Percentiles rank a stretch among this genome's conserved stretches.
These are phyloP conservation scores for Ophiostoma piceae DNA, from an alignment of 2,329 filamentous ascomycete genomes.

Conservation along the genomic window DNA sequence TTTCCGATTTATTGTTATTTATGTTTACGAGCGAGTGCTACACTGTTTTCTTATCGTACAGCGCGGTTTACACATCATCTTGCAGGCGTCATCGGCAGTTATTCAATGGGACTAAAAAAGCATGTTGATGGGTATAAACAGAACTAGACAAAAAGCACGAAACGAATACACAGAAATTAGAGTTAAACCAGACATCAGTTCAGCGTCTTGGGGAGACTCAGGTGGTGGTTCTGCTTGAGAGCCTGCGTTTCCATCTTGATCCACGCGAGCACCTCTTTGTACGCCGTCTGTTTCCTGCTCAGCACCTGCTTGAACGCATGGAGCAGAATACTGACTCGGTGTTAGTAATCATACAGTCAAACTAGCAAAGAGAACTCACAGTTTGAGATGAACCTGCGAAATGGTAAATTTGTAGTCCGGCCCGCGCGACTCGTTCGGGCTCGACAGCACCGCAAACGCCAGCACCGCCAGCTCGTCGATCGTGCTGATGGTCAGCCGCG, in stretches of 20 bases:
- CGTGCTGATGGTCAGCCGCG: constrained; percentile 58
- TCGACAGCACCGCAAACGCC: constrained; percentile 59
- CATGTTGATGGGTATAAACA: neutral
- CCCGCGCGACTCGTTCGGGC: constrained; percentile 44
- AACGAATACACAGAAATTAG: neutral
- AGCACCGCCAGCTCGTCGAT: constrained; percentile 61
- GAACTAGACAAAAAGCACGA: neutral
- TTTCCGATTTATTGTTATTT: neutral
- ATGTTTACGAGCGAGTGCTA: neutral
- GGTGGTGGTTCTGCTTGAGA: constrained; percentile 30
- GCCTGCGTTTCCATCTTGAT: constrained; percentile 47
- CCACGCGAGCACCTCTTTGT: constrained; percentile 62
- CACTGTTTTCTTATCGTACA: neutral
- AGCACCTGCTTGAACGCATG: constrained; percentile 67
- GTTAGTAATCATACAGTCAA: neutral
- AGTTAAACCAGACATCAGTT: neutral
- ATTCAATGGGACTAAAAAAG: neutral
- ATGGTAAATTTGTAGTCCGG: constrained; percentile 55
- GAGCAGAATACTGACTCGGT: constrained; percentile 55
- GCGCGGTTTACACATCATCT: too few species aligned
- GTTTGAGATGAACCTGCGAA: constrained; percentile 50
- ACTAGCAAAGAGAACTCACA: neutral
- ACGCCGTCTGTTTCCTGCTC: constrained; percentile 64
- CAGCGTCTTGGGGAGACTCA: constrained; percentile 23
- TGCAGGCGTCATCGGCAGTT: too few species aligned